Base-by-base conservation (phyloP, 345 rosid genomes). In the Heritiera littoralis region DNA sequence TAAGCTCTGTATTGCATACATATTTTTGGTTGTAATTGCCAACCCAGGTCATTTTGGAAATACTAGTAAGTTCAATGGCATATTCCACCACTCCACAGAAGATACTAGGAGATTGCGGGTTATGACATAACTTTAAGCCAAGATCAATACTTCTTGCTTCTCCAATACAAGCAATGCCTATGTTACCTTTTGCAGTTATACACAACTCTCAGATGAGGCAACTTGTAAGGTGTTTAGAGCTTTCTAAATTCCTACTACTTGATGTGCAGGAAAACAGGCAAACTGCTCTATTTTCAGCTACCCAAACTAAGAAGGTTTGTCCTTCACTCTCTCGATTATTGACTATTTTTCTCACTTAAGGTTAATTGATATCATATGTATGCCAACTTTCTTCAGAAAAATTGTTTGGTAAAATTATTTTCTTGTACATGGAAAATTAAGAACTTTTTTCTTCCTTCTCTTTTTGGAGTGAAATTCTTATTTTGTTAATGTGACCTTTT, bases 221-320 rank as follows among this genome's bases (percentile, higher is more conserved):
- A 43, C 8, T 30, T 59, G 15, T 77, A 41, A 59, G 46, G 77
- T 40, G n/a, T 75, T 60, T 70, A 77, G 68, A 75, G 80, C 83
- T 87, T 77, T 87, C 68, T 77, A 49, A 20, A 63, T 69, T 59
- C 15, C 46, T 40, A 72, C 46, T 40, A 72, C 9, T 81, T 60
- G 46, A 76, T 81, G 78, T 85, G 90, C 86, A 86, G 90, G 92
- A 96, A 98, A 87, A 86, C 80, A 92, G 98, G 83, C 99, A 94
- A 88, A 92, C 99, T 3, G 98, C 99, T 41, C 85, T 97, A 70
- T 97, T 97, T 86, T 97, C 99, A 60, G 99, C 98, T 66, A 97
- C 99, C 40, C 98, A 97, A 81, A 93, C 99, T 11, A 88, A 90
- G 69, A 92, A 97, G 98, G 99, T 97, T 45, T 80, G 83, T 80